These are phyloP conservation scores for Metarhizium sp. DNA, from an alignment of 2,329 filamentous ascomycete species.

Conservation along the genomic window DNA sequence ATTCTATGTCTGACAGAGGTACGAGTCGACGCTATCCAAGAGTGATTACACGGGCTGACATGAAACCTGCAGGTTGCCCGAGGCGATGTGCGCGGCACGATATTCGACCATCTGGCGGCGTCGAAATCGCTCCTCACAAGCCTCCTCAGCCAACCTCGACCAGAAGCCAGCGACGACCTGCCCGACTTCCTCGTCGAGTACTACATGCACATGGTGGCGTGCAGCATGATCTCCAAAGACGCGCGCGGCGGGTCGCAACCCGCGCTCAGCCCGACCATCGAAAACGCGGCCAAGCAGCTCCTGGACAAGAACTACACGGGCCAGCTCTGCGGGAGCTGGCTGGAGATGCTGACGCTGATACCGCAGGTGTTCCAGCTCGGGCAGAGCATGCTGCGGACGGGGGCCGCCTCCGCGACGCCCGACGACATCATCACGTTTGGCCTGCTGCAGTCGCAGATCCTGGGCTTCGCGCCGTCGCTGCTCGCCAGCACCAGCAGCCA, in stretches of 20 bases:
- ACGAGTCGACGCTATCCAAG: background rate
- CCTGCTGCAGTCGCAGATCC: constrained; percentile 30
- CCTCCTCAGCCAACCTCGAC: constrained; percentile 23
- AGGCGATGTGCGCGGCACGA: constrained; percentile 34
- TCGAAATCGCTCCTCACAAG: constrained; percentile 31
- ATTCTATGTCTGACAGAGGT: constrained; percentile 39
- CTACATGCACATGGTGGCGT: constrained; percentile 35
- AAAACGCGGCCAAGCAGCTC: constrained; percentile 19
- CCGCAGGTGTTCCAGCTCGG: constrained; percentile 33
- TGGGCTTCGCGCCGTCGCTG: constrained; percentile 27
- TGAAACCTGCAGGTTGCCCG: constrained; percentile 19
- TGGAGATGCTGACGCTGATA: constrained; percentile 26
- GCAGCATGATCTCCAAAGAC: constrained; percentile 36
- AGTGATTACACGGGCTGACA: constrained; percentile 6
- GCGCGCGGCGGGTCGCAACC: constrained; percentile 18
- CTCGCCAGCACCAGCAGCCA: constrained; percentile 26
- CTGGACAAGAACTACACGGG: constrained; percentile 23
- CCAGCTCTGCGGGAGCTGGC: constrained; percentile 29
- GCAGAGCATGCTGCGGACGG: constrained; percentile 23
- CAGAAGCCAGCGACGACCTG: constrained; percentile 24
- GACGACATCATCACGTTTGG: constrained; percentile 35
- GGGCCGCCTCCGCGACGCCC: constrained; percentile 13
- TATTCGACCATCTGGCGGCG: constrained; percentile 35
- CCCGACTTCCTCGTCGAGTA: constrained; percentile 38
- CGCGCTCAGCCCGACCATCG: constrained; percentile 21